These are phyloP conservation scores for Aethionema arabicum DNA, from an alignment of 345 rosid species.

Conservation along the genomic window DNA sequence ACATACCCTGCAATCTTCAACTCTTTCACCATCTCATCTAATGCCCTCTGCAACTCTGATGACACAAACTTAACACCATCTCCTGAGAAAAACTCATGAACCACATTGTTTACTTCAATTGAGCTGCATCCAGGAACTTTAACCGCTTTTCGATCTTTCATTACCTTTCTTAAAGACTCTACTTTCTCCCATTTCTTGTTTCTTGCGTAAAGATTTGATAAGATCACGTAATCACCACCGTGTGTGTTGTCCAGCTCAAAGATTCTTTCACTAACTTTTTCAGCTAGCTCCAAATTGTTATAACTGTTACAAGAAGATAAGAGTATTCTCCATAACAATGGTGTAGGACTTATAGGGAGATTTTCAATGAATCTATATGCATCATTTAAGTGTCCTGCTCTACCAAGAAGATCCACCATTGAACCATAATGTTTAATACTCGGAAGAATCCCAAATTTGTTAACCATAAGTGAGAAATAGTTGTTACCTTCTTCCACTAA, in stretches of 20 bases:
- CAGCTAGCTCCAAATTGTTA: constrained; percentile 51
- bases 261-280: constrained; percentile 52
- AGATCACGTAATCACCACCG: constrained; percentile 79
- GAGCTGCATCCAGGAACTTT: constrained; percentile 90
- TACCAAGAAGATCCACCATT: constrained; percentile 82
- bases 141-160: constrained; percentile 55
- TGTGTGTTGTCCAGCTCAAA: constrained; percentile 67
- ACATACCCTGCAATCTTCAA: constrained; percentile 77
- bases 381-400: constrained; percentile 67
- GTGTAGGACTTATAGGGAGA: constrained; percentile 59
- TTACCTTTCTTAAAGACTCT: constrained; percentile 52
- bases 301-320: constrained; percentile 78
- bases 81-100: constrained; percentile 78
- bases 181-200: constrained; percentile 72
- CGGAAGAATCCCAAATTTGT: constrained; percentile 48
- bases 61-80: constrained; percentile 59
- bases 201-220: constrained; percentile 73
- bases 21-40: constrained; percentile 64
- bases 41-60: constrained; percentile 47
- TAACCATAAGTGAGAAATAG: constrained; percentile 56
- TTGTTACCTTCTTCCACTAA: constrained; percentile 59
- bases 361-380: constrained; percentile 61
- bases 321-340: constrained; percentile 73
- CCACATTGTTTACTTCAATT: constrained; percentile 67
- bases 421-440: constrained; percentile 80